A percentile compares a stretch with the other conserved stretches of the same genome.
These are phyloP conservation scores for Thalassiosira livingstoniorum DNA, from an alignment of 352 stramenopile species.

Conservation along the genomic window DNA sequence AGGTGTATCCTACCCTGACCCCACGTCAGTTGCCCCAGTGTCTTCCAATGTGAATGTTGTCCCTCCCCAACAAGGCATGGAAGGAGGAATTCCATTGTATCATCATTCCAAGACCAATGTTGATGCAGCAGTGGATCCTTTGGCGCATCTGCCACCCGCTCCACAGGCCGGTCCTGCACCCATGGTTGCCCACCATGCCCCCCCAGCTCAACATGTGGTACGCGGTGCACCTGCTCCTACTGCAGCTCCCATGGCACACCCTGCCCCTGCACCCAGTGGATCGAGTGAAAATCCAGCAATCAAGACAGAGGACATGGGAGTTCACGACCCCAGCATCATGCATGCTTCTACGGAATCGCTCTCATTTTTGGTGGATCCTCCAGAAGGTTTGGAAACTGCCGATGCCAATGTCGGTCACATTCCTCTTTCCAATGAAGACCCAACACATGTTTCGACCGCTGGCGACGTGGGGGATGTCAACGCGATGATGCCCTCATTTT, in stretches of 20 bases:
- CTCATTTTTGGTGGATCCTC: slow-evolving; percentile 49
- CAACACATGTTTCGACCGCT: no score
- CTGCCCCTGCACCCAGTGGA: not conserved
- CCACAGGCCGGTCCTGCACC: slow-evolving; percentile 10
- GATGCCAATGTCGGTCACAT: slow-evolving; percentile 7
- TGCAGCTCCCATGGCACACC: not conserved
- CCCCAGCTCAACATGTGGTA: not conserved
- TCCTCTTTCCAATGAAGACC: not conserved
- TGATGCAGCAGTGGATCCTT: not conserved
- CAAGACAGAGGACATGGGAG: slow-evolving; percentile 6
- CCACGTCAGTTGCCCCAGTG: not conserved
- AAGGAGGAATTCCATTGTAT: no score
- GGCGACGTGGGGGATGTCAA: no score
- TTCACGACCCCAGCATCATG: slow-evolving; percentile 19
- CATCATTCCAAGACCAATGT: not conserved
- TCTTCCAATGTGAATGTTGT: slow-evolving; percentile 1
- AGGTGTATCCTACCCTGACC: not conserved
- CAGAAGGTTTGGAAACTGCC: slow-evolving; percentile 10
- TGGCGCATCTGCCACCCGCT: no score
- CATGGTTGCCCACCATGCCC: not conserved
- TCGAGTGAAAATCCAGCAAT: not conserved
- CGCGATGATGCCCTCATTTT: slow-evolving; percentile 29
- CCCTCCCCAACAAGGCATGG: no score
- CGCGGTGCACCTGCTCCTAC: not conserved
- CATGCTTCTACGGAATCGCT: slow-evolving; percentile 47